Evolutionary conservation across 2,329 filamentous ascomycete species (phyloP), one percentile per base, ranked within the genome.

Genomic region (Elsinoe australis): DNA sequence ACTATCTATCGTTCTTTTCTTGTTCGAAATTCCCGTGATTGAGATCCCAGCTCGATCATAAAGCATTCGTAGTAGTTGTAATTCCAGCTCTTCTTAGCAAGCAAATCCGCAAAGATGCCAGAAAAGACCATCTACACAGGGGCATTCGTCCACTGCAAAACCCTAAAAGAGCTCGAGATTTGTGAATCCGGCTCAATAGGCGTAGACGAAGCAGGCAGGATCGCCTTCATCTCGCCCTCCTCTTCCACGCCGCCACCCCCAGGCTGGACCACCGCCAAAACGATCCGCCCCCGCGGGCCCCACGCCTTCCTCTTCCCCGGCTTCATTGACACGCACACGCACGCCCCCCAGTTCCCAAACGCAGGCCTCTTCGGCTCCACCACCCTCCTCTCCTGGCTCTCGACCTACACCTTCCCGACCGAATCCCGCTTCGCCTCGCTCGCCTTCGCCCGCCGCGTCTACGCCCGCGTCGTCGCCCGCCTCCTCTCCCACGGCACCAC

Each of bases 341-440:
- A 98, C 64, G 92, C 92, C 6, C 79, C 89, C 0, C 92, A 98
- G 69, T 95, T 95, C 59, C 88, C 90, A 50, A 98, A 98, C 61
- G 79, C 80, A 1, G 92, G 92, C 51, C 83, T 98, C 54, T 96
- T 96, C 62, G 92, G 92, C 59, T 92, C 89, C 55, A 83, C 86
- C 0, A 95, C 90, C 0, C 80, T 98, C 24, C 77, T 98, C 10
- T 84, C 92, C 67, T 98, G 92, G 92, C 74, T 98, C 4, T 78
- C 89, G 58, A 92, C 75, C 12, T 96, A 98, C 70, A 98, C 92
- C 0, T 98, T 96, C 61, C 92, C 92, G 0, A 77, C 95, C 53
- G 92, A 98, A 67, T 73, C 82, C 1, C 88, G 84, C 7, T 79
- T 95, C 51, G 68, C 73, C 5, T 72, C 79, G 53, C 68, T 80